Conservation (phyloP, 2,329 filamentous ascomycete species). For the Paraphoma sp. region DNA sequence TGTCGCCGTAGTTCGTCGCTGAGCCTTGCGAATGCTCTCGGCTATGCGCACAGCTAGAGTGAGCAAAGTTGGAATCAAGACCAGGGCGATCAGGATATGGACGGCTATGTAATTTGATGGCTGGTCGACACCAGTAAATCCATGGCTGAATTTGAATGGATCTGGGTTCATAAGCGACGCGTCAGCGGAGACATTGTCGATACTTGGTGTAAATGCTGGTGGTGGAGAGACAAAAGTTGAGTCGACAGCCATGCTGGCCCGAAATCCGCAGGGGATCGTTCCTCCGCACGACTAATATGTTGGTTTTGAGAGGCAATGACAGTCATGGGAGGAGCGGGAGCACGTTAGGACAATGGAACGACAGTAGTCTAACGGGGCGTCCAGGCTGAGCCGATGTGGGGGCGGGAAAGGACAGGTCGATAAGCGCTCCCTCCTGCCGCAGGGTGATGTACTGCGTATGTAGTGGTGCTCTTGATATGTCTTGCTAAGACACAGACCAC, state of each 20-base stretch:
- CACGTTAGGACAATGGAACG: no score
- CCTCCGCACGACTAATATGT: no score
- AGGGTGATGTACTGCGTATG: no score
- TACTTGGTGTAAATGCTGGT: neutral
- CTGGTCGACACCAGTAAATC: conserved; percentile 54
- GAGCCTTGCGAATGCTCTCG: neutral
- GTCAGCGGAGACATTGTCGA: neutral
- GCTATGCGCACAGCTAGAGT: neutral
- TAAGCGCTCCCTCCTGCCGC: no score
- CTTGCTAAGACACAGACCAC: no score
- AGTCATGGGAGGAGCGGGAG: no score
- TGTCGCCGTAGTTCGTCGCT: neutral
- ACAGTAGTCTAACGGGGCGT: no score
- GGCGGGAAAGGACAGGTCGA: no score
- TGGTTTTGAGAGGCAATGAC: no score
- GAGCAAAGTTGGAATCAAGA: neutral
- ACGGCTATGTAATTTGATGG: conserved; percentile 48
- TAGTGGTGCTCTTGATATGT: no score
- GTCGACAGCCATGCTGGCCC: neutral
- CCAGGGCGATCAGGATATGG: neutral
- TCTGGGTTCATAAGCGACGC: conserved; percentile 10
- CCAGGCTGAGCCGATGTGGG: no score
- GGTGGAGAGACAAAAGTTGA: neutral
- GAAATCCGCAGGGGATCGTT: no score
- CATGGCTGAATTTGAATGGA: conserved; percentile 45